Percentiles rank a stretch among this genome's conserved stretches.
Evolutionary conservation across 257 asterid species (phyloP).

Genomic region (Jacaranda mimosifolia): DNA sequence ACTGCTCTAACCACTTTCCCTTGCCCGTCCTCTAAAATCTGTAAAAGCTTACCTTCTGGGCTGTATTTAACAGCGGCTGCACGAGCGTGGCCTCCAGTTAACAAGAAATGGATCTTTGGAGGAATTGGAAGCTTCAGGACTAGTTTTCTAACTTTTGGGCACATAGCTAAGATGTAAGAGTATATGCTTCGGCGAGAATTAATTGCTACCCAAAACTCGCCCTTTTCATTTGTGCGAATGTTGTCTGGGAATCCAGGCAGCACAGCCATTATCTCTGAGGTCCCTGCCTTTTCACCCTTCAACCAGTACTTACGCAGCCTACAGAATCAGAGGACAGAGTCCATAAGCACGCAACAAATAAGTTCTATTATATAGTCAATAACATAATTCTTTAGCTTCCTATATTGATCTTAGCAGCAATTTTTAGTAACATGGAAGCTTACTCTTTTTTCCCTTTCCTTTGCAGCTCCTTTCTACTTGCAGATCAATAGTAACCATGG

Average conservation of each 20-base stretch:
- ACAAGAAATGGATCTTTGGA: slow-evolving; percentile 63
- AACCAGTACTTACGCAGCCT: slow-evolving; percentile 88
- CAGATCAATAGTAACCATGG: too few species aligned
- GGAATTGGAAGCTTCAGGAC: slow-evolving; percentile 83
- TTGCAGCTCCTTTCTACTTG: too few species aligned
- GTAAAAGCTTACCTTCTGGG: slow-evolving; percentile 76
- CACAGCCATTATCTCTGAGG: slow-evolving; percentile 68
- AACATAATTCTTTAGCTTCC: background rate
- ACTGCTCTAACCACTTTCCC: slow-evolving; percentile 88
- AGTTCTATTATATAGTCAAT: background rate
- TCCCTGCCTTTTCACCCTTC: slow-evolving; percentile 83
- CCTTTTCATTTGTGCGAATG: slow-evolving; percentile 73
- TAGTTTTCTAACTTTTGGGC: slow-evolving; percentile 59
- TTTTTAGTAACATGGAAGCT: too few species aligned
- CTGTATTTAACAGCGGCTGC: slow-evolving; percentile 73
- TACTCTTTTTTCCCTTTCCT: too few species aligned
- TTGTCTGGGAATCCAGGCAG: slow-evolving; percentile 92
- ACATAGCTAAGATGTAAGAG: slow-evolving; percentile 55
- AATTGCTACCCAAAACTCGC: slow-evolving; percentile 93
- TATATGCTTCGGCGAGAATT: slow-evolving; percentile 75
- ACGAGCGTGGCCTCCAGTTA: slow-evolving; percentile 77
- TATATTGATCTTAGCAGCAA: background rate
- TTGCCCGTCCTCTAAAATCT: slow-evolving; percentile 73
- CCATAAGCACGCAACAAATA: background rate
- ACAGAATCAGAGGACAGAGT: background rate